Conservation (phyloP, 2,329 filamentous ascomycete species). For the Cladophialophora carrionii region DNA sequence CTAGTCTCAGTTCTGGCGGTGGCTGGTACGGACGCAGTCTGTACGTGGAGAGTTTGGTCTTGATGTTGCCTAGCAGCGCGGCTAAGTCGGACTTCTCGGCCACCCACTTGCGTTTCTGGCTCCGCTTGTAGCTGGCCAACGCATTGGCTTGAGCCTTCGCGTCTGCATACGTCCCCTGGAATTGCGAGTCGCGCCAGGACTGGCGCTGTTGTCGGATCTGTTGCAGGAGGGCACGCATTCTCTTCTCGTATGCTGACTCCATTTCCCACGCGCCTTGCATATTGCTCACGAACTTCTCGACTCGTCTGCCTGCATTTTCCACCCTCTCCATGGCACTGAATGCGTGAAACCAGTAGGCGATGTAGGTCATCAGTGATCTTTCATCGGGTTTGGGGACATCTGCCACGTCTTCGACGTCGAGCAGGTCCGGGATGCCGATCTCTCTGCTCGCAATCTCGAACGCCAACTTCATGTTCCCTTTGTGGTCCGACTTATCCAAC, state of each 20-base stretch:
- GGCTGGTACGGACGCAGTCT: conserved; percentile 88
- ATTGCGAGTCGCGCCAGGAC: conserved; percentile 76
- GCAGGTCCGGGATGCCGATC: conserved; percentile 91
- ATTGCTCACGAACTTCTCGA: conserved; percentile 98
- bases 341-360: conserved; percentile 99
- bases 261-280: conserved; percentile 99
- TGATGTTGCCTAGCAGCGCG: conserved; percentile 93
- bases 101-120: conserved; percentile 91
- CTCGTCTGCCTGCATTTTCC: conserved; percentile 91
- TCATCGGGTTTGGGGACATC: conserved; percentile 96
- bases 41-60: conserved; percentile 96
- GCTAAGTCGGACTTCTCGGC: conserved; percentile 96
- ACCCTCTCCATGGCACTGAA: conserved; percentile 99
- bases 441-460: conserved; percentile 96
- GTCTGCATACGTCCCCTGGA: conserved; percentile 89
- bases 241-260: conserved; percentile 92
- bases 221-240: conserved; percentile 80
- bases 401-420: conserved; percentile 97
- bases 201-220: conserved; percentile 73
- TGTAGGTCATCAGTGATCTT: conserved; percentile 97
- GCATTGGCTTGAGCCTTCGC: conserved; percentile 82
- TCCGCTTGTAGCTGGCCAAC: conserved; percentile 88
- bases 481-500: conserved; percentile 90
- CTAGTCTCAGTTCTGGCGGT: conserved; percentile 77
- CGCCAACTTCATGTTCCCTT: conserved; percentile 95